Conservation (phyloP, 345 rosid genomes). For the Diplotaxis tenuifolia region DNA sequence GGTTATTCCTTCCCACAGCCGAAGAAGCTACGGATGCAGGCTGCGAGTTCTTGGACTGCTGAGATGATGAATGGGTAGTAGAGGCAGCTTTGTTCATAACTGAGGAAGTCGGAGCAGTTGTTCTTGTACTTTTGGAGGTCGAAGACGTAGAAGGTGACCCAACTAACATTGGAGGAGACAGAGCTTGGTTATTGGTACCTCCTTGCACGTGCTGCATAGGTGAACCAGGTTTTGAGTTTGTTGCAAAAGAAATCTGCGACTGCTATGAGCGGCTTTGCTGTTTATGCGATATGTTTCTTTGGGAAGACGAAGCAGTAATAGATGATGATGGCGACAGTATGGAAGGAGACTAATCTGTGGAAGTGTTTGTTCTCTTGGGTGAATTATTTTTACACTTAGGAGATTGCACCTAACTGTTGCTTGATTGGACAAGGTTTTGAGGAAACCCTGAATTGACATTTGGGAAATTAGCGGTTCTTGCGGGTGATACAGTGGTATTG, state of each 20-base stretch:
- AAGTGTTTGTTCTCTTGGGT: constrained; percentile 41
- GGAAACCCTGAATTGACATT: constrained; percentile 59
- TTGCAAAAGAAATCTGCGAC: constrained; percentile 66
- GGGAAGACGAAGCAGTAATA: constrained; percentile 51
- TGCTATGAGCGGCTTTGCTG: constrained; percentile 71
- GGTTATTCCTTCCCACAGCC: constrained; percentile 52
- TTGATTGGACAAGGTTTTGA: constrained; percentile 67
- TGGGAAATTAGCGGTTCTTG: constrained; percentile 55
- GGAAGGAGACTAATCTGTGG: constrained; percentile 51
- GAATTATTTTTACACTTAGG: constrained; percentile 81
- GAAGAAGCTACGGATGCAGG: constrained; percentile 55
- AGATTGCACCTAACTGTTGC: constrained; percentile 58
- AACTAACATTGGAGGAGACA: constrained; percentile 59
- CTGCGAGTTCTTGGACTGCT: constrained; percentile 62
- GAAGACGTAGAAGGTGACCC: constrained; percentile 86
- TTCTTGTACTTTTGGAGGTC: constrained; percentile 72
- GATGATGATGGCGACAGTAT: constrained; percentile 40
- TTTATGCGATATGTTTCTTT: constrained; percentile 56
- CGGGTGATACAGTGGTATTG: constrained; percentile 48
- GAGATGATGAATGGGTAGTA: constrained; percentile 49
- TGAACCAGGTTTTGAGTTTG: constrained; percentile 65
- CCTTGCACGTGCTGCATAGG: constrained; percentile 44
- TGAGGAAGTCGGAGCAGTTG: constrained; percentile 47
- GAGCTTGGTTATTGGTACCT: constrained; percentile 46
- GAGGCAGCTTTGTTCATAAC: constrained; percentile 58